phyloP scores from a whole-genome alignment of 2,329 filamentous ascomycete genomes.

The Dothideomycetes sp. region DNA sequence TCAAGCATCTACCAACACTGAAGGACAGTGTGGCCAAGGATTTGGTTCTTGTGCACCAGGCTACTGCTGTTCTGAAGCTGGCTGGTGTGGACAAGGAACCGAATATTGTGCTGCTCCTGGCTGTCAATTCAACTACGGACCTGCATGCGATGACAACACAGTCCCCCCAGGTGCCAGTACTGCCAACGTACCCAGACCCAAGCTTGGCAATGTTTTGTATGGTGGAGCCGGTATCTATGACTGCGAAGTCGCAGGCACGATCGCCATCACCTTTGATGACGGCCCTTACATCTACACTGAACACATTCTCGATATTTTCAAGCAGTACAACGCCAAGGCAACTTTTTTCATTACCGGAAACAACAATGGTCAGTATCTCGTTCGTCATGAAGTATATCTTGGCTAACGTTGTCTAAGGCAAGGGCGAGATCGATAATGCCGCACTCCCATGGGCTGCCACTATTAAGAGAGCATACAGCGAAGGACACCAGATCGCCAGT shows the following conservation, averaged over 20 bases:
- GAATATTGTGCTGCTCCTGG: slow-evolving; percentile 54
- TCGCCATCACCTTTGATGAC: slow-evolving; percentile 83
- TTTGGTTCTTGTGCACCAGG: slow-evolving; percentile 9
- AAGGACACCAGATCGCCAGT: slow-evolving; percentile 53
- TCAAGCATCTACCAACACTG: slow-evolving; percentile 10
- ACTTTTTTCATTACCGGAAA: slow-evolving; percentile 82
- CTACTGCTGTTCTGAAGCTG: slow-evolving; percentile 11
- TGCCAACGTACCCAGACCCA: slow-evolving; percentile 41
- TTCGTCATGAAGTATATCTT: too few species aligned
- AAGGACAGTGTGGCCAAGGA: slow-evolving; percentile 4
- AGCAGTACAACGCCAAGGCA: slow-evolving; percentile 55
- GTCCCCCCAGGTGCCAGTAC: slow-evolving; percentile 49
- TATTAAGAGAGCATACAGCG: slow-evolving; percentile 46
- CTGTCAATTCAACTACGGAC: slow-evolving; percentile 53
- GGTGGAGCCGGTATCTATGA: slow-evolving; percentile 49
- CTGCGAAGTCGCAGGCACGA: slow-evolving; percentile 43
- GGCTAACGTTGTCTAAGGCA: too few species aligned
- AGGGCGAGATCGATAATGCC: slow-evolving; percentile 47
- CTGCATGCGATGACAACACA: slow-evolving; percentile 51
- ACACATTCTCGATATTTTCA: slow-evolving; percentile 61
- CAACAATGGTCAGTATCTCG: too few species aligned
- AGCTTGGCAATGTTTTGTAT: slow-evolving; percentile 46
- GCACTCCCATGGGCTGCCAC: slow-evolving; percentile 37
- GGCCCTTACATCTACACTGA: slow-evolving; percentile 64
- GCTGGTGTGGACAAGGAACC: slow-evolving; percentile 40